phyloP scores from a whole-genome alignment of 2,329 filamentous ascomycete species.

The Grosmannia penicillata region DNA sequence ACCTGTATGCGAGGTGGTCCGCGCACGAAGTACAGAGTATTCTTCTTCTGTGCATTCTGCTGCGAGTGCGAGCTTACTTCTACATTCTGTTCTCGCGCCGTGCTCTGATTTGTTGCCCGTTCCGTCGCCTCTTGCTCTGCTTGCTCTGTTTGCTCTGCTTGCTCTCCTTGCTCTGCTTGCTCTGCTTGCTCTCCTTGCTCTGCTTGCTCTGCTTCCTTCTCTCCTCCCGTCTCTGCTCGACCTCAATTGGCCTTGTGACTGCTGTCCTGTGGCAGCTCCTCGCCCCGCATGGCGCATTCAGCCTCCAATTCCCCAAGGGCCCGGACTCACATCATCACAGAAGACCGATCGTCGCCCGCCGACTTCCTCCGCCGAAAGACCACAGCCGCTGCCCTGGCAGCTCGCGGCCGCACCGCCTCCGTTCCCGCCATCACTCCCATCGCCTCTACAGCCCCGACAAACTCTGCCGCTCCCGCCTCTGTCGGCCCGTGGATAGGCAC shows the following conservation, averaged over 20 bases:
- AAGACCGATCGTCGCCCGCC: conserved; percentile 5
- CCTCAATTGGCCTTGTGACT: no score
- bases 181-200: no score
- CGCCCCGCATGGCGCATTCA: conserved; percentile 5
- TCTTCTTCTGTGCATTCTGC: no score
- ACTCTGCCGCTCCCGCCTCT: background rate
- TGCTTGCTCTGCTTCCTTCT: background rate
- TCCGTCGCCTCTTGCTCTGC: no score
- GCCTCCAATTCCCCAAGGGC: conserved; percentile 1
- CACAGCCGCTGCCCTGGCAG: background rate
- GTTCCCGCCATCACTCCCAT: background rate
- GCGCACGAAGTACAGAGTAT: no score
- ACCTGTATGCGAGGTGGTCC: no score
- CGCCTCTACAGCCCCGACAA: conserved; percentile 1
- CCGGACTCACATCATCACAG: conserved; percentile 10
- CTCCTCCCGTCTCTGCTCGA: background rate
- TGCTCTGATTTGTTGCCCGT: no score
- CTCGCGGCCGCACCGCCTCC: background rate
- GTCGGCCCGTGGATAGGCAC: conserved; percentile 8
- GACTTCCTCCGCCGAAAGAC: conserved; percentile 7
- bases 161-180: no score
- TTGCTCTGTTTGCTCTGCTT: no score
- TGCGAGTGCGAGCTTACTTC: no score
- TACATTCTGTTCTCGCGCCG: no score
- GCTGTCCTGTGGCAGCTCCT: no score